Conservation (phyloP, 208 protist genomes). For the Leishmania mexicana region DNA sequence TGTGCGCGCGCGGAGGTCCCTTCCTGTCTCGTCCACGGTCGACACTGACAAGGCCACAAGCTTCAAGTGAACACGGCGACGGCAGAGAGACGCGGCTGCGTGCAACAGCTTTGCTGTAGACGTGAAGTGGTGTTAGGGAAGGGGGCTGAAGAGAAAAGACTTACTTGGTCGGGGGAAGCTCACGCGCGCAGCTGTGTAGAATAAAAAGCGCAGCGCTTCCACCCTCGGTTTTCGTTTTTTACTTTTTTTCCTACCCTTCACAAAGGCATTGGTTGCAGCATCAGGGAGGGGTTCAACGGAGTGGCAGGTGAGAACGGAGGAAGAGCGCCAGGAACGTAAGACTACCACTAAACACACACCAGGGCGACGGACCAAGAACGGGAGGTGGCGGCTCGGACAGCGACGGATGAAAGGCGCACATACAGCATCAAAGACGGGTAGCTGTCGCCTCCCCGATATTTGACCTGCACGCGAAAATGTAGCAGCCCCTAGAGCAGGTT, state of each 20-base stretch:
- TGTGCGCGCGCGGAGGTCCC: background rate
- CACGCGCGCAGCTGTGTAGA: background rate
- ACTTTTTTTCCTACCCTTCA: background rate
- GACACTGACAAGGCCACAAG: background rate
- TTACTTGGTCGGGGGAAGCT: background rate
- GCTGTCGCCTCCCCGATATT: background rate
- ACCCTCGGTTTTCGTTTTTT: background rate
- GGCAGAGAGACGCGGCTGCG: background rate
- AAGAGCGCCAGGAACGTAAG: background rate
- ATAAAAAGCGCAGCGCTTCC: slow-evolving; percentile 3
- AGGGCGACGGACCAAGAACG: background rate
- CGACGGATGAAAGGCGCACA: background rate
- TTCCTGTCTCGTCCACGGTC: background rate
- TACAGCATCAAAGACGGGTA: background rate
- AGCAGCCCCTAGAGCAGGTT: background rate
- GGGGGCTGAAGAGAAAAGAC: background rate
- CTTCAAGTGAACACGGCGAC: background rate
- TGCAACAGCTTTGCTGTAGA: background rate
- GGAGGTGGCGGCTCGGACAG: background rate
- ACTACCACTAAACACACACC: background rate
- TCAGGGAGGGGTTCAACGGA: background rate
- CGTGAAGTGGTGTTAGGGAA: background rate
- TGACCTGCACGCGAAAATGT: background rate
- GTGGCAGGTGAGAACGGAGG: background rate
- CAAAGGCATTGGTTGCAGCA: background rate